A percentile compares a stretch with the other conserved stretches of the same genome.
Conservation (phyloP, 331 rosid species). For the Saraca asoca region DNA sequence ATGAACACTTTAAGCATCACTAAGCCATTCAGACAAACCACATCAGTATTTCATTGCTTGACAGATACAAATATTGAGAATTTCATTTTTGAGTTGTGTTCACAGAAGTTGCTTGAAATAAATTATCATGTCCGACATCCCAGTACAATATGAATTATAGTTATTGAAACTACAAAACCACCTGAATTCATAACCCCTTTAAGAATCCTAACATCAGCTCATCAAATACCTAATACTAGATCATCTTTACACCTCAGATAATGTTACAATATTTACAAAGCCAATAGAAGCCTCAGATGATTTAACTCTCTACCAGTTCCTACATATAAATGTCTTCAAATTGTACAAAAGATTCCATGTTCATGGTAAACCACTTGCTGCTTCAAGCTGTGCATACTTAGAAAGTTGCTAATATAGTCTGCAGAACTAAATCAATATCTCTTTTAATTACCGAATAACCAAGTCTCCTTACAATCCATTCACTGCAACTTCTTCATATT, state of each 20-base stretch:
- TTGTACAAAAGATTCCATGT: constrained; percentile 60
- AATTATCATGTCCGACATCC: constrained; percentile 35
- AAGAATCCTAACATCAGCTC: constrained; percentile 58
- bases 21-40: too few relatives aligned
- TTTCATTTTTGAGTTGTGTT: too few relatives aligned
- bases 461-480: constrained; percentile 22
- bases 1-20: too few relatives aligned
- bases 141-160: constrained; percentile 37
- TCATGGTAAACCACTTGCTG: constrained; percentile 24
- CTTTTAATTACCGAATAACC: constrained; percentile 38
- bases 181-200: constrained; percentile 48
- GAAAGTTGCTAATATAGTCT: constrained; percentile 32
- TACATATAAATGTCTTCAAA: constrained; percentile 50
- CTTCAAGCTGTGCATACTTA: constrained; percentile 47
- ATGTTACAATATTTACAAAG: constrained; percentile 79
- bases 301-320: constrained; percentile 50
- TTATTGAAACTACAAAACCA: constrained; percentile 48
- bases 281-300: constrained; percentile 57
- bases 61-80: too few relatives aligned
- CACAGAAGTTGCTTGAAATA: constrained; percentile 14
- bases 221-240: constrained; percentile 52
- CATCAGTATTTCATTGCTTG: too few relatives aligned
- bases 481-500: constrained; percentile 30
- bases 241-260: constrained; percentile 63
- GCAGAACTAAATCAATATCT: constrained; percentile 42